phyloP scores from a whole-genome alignment of 2,329 filamentous ascomycete species.

The Trichophyton verrucosum region DNA sequence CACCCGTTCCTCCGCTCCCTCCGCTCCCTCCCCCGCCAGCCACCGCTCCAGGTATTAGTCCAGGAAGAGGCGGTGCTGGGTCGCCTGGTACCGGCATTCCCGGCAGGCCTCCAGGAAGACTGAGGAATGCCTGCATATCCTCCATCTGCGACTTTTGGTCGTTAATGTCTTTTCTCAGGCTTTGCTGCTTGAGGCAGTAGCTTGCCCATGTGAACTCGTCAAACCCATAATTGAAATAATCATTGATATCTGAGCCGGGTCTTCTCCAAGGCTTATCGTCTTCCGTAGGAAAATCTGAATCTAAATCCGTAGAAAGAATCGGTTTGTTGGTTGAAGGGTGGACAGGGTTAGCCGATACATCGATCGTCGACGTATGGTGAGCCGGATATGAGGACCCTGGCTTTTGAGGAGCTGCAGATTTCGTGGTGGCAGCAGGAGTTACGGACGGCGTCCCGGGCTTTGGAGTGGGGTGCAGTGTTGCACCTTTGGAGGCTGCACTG shows the following conservation, averaged over 20 bases:
- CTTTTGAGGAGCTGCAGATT: slow-evolving; percentile 34
- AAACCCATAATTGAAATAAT: slow-evolving; percentile 99
- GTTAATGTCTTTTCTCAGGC: slow-evolving; percentile 61
- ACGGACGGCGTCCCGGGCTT: slow-evolving; percentile 22
- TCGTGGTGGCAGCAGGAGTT: slow-evolving; percentile 23
- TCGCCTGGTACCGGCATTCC: slow-evolving; percentile 34
- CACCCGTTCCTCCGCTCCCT: background rate
- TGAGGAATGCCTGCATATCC: slow-evolving; percentile 49
- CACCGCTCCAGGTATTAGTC: slow-evolving; percentile 16
- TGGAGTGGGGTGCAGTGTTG: slow-evolving; percentile 21
- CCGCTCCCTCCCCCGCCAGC: slow-evolving; percentile 6
- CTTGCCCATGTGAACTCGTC: slow-evolving; percentile 97
- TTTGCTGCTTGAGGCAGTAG: slow-evolving; percentile 81
- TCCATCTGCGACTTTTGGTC: slow-evolving; percentile 62
- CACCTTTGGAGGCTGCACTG: slow-evolving; percentile 19
- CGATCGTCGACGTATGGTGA: slow-evolving; percentile 62
- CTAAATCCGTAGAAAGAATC: slow-evolving; percentile 66
- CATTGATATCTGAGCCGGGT: slow-evolving; percentile 84
- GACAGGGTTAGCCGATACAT: slow-evolving; percentile 69
- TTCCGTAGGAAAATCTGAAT: slow-evolving; percentile 58
- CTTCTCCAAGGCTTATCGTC: slow-evolving; percentile 87
- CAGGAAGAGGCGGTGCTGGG: slow-evolving; percentile 19
- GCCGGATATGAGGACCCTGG: slow-evolving; percentile 54
- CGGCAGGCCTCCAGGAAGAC: slow-evolving; percentile 35
- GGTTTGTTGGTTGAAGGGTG: slow-evolving; percentile 66